A percentile compares a stretch with the other conserved stretches of the same genome.
Evolutionary conservation across 73 alveolate species (phyloP).

Genomic region (Blepharisma japonicum): DNA sequence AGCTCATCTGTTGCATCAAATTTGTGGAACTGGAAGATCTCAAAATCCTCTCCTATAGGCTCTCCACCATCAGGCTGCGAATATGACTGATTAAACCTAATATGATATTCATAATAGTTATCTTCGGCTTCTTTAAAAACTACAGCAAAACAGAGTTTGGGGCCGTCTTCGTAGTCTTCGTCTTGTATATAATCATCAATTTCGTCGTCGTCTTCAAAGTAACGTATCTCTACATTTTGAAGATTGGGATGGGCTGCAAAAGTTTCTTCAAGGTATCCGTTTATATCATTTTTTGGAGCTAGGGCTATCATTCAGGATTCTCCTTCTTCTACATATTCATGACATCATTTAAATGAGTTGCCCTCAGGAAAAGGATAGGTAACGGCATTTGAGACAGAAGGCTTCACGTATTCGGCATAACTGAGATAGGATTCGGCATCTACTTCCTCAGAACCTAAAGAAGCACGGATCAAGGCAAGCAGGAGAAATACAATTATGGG

Average conservation of each 20-base stretch:
- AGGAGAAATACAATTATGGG: conserved; percentile 62
- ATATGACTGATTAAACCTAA: conserved; percentile 3
- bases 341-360: not conserved
- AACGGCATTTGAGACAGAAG: not conserved
- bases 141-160: conserved; percentile 19
- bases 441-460: conserved; percentile 27
- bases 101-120: not conserved
- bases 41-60: not conserved
- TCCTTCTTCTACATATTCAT: not conserved
- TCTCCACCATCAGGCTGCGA: not conserved
- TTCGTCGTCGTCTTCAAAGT: not conserved
- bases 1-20: not conserved
- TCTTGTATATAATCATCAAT: conserved; percentile 11
- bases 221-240: not conserved
- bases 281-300: not conserved
- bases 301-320: not conserved
- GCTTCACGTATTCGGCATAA: not conserved
- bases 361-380: conserved; percentile 14
- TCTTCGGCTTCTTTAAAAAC: not conserved
- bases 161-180: not conserved
- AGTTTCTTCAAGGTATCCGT: not conserved
- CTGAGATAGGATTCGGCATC: conserved; percentile 1
- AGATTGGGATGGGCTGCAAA: not conserved
- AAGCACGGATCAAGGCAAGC: conserved; percentile 16
- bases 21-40: not conserved